These are phyloP conservation scores for Blastocystis hominis DNA, from an alignment of 352 stramenopile genomes.

Conservation along the genomic window DNA sequence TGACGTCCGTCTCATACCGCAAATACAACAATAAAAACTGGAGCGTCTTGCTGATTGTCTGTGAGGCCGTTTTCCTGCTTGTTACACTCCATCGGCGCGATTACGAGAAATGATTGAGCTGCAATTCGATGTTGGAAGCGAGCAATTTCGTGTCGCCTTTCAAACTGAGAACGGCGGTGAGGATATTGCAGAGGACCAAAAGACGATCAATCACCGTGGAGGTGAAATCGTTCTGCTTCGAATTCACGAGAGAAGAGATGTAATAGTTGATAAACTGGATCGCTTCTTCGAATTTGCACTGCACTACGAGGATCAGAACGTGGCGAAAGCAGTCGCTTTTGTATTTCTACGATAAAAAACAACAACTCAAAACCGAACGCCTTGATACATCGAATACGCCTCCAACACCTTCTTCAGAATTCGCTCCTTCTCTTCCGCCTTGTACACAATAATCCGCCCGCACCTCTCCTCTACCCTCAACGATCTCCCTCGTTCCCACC, in stretches of 20 bases:
- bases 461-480: background rate
- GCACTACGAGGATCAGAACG: background rate
- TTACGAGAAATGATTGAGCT: background rate
- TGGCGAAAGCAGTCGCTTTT: background rate
- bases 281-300: conserved; percentile 31
- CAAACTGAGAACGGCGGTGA: background rate
- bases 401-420: background rate
- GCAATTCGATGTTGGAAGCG: background rate
- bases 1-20: background rate
- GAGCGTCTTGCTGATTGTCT: background rate
- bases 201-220: background rate
- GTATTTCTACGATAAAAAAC: background rate
- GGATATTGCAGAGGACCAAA: background rate
- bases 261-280: background rate
- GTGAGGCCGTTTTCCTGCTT: background rate
- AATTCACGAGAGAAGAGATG: background rate
- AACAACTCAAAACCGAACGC: background rate
- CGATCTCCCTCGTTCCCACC: background rate
- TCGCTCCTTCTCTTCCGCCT: background rate
- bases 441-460: background rate
- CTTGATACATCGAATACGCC: background rate
- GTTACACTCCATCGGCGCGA: background rate
- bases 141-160: background rate
- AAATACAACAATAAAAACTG: conserved; percentile 12
- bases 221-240: background rate